phyloP scores from a whole-genome alignment of 495 filamentous ascomycete species.

The Hypoxylon lenormandii region DNA sequence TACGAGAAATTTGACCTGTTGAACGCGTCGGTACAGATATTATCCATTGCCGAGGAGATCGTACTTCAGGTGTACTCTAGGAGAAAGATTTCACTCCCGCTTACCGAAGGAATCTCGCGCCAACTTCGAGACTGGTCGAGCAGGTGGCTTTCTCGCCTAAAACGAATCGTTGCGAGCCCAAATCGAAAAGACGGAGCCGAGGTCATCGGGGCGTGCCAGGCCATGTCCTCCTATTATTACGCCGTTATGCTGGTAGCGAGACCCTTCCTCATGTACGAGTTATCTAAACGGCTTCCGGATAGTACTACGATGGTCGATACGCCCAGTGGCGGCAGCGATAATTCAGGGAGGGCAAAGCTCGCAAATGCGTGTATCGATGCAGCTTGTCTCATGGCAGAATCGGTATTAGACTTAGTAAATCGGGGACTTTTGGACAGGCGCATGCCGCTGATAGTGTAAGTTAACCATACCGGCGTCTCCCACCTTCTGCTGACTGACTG shows the following conservation, averaged over 20 bases:
- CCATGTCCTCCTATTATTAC: slow-evolving; percentile 60
- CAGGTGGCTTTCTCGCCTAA: slow-evolving; percentile 55
- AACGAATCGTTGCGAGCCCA: slow-evolving; percentile 42
- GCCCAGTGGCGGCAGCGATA: slow-evolving; percentile 17
- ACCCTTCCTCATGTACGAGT: slow-evolving; percentile 63
- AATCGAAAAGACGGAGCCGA: slow-evolving; percentile 28
- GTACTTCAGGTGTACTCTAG: slow-evolving; percentile 60
- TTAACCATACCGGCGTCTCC: background rate
- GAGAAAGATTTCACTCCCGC: slow-evolving; percentile 59
- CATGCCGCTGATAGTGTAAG: slow-evolving; percentile 60
- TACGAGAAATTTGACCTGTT: slow-evolving; percentile 56
- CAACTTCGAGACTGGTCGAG: slow-evolving; percentile 61
- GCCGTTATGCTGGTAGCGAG: slow-evolving; percentile 61
- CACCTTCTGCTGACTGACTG: background rate
- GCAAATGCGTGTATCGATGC: slow-evolving; percentile 64
- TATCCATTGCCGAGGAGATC: slow-evolving; percentile 57
- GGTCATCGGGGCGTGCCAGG: slow-evolving; percentile 57
- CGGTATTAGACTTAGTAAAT: slow-evolving; percentile 52
- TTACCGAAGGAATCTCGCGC: slow-evolving; percentile 61
- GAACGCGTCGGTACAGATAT: slow-evolving; percentile 60
- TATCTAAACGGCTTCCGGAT: slow-evolving; percentile 55
- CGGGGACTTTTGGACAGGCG: slow-evolving; percentile 49
- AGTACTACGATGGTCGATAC: slow-evolving; percentile 14
- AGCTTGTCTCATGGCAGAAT: slow-evolving; percentile 60
- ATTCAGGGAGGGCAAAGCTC: slow-evolving; percentile 54